Evolutionary conservation across 176 grass and related monocot genomes (phyloP).

Genomic region (Aegilops longissima): DNA sequence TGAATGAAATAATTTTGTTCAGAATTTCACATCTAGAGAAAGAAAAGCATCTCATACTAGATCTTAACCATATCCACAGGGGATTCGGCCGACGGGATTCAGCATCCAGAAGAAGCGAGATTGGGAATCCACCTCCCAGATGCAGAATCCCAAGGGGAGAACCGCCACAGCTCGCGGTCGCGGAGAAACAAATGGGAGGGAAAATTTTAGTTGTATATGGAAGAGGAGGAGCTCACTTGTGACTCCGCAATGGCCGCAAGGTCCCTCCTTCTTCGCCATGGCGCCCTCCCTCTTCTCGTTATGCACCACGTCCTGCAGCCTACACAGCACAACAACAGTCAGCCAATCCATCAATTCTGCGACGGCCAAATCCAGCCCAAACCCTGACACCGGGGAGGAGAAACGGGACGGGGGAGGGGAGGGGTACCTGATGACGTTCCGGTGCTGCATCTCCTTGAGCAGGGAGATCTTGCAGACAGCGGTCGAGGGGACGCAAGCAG

Average conservation of each 20-base stretch:
- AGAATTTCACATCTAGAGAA: slow-evolving; percentile 19
- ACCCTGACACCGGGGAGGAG: too few species aligned
- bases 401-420: too few species aligned
- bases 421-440: too few species aligned
- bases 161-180: slow-evolving; percentile 11
- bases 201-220: slow-evolving; percentile 21
- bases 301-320: too few species aligned
- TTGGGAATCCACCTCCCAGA: slow-evolving; percentile 40
- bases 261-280: slow-evolving; percentile 86
- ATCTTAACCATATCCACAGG: slow-evolving; percentile 15
- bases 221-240: slow-evolving; percentile 83
- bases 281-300: slow-evolving; percentile 13
- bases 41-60: background rate
- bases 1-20: slow-evolving; percentile 13
- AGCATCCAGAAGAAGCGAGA: slow-evolving; percentile 17
- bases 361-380: too few species aligned
- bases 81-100: too few species aligned
- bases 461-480: too few species aligned
- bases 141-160: slow-evolving; percentile 34
- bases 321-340: too few species aligned
- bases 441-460: too few species aligned
- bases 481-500: too few species aligned
- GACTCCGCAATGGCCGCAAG: slow-evolving; percentile 97
- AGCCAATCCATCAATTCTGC: too few species aligned
- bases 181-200: slow-evolving; percentile 16